A percentile compares a stretch with the other conserved stretches of the same genome.
phyloP scores from a whole-genome alignment of 176 grass and related monocot species.

The Canna indica region DNA sequence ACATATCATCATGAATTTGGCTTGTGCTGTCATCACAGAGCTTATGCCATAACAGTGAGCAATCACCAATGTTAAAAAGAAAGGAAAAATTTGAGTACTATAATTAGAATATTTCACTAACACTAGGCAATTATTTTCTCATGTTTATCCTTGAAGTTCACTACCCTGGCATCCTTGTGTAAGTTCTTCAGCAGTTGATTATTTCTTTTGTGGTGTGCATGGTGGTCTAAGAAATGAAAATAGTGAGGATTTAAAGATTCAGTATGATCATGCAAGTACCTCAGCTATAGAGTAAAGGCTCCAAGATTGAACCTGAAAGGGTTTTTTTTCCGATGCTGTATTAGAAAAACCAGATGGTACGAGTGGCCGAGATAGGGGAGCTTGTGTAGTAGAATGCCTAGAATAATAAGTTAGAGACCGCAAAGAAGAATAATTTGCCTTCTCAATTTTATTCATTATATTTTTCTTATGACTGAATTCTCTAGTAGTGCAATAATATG shows the following conservation, averaged over 20 bases:
- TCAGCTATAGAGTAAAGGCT: conserved; percentile 24
- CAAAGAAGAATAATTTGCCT: conserved; percentile 20
- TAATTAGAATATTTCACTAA: too few species aligned
- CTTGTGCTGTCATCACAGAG: too few species aligned
- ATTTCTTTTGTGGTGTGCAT: too few species aligned
- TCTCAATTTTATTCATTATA: neutral
- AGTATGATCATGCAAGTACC: conserved; percentile 17
- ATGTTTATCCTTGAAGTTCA: too few species aligned
- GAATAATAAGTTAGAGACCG: conserved; percentile 29
- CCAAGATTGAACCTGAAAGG: conserved; percentile 23
- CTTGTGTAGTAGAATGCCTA: conserved; percentile 27
- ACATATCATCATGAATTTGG: too few species aligned
- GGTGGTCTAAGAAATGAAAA: neutral
- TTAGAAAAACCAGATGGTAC: conserved; percentile 41
- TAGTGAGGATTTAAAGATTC: neutral
- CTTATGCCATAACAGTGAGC: too few species aligned
- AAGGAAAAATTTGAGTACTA: too few species aligned
- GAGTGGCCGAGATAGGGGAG: conserved; percentile 30
- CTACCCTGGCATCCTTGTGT: too few species aligned
- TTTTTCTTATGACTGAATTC: conserved; percentile 33
- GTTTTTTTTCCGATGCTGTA: conserved; percentile 25
- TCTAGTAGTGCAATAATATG: conserved; percentile 56
- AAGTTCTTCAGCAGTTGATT: too few species aligned
- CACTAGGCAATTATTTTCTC: too few species aligned
- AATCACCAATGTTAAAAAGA: too few species aligned